Evolutionary conservation across 2,329 filamentous ascomycete species (phyloP).

Genomic region (Hypoxylon sp.): DNA sequence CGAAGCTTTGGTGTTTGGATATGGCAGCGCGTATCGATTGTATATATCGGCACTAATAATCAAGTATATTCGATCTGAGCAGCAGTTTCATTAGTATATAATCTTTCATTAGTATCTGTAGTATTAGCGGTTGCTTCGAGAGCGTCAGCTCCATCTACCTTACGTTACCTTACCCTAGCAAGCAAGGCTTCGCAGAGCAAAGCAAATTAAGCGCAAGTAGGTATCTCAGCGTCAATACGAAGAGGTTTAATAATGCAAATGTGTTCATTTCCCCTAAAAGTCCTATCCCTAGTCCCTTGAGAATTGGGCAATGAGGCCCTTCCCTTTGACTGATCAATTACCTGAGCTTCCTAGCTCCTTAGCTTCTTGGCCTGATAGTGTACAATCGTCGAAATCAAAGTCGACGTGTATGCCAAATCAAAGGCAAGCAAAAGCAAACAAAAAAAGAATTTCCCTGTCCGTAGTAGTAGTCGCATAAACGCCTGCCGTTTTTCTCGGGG

Average conservation of each 20-base stretch:
- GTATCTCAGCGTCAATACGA: background rate
- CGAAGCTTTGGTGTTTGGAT: constrained; percentile 10
- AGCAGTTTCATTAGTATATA: background rate
- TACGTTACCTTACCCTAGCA: background rate
- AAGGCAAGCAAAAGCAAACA: background rate
- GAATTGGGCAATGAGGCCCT: background rate
- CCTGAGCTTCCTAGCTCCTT: constrained; percentile 12
- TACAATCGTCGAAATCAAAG: constrained; percentile 6
- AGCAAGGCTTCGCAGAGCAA: background rate
- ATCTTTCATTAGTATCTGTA: background rate
- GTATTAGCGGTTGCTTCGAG: background rate
- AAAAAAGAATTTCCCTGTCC: background rate
- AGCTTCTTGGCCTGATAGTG: constrained; percentile 7
- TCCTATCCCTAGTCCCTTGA: background rate
- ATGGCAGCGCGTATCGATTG: background rate
- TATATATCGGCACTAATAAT: constrained; percentile 1
- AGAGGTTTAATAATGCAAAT: background rate
- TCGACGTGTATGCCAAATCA: background rate
- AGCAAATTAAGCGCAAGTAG: background rate
- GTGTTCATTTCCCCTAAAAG: background rate
- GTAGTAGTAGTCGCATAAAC: constrained; percentile 8
- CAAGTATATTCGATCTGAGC: background rate
- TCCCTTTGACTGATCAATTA: constrained; percentile 11
- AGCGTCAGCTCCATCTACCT: background rate
- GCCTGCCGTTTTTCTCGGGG: constrained; percentile 14